Evolutionary conservation across 129 eudicot species (phyloP).

Genomic region (Cynara cardunculus): DNA sequence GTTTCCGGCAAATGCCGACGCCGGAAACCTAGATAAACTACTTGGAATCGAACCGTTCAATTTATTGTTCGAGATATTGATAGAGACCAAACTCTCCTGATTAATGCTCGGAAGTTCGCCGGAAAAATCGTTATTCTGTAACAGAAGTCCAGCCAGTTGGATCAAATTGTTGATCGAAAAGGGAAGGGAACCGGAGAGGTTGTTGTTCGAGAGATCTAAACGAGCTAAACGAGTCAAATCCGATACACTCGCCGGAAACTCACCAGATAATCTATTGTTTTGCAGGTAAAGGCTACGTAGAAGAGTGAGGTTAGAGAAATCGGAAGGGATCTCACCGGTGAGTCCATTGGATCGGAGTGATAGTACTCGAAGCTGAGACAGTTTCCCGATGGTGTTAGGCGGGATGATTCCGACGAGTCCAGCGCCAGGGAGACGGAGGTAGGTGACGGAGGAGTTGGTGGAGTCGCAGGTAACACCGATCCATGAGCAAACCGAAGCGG

Average conservation of each 20-base stretch:
- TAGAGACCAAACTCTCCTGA: constrained; percentile 21
- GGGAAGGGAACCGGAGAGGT: constrained; percentile 63
- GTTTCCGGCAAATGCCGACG: constrained; percentile 64
- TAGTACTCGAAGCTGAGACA: constrained; percentile 55
- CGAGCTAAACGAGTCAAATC: constrained; percentile 42
- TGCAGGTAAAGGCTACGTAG: constrained; percentile 52
- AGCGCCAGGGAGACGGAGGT: constrained; percentile 67
- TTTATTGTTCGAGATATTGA: constrained; percentile 54
- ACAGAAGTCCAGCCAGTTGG: constrained; percentile 44
- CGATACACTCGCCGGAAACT: constrained; percentile 47
- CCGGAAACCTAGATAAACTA: constrained; percentile 45
- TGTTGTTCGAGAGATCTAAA: constrained; percentile 52
- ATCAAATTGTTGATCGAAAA: constrained; percentile 56
- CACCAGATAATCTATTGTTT: constrained; percentile 48
- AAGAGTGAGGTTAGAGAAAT: constrained; percentile 43
- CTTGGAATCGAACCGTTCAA: constrained; percentile 72
- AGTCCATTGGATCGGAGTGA: constrained; percentile 53
- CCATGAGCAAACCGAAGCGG: constrained; percentile 71
- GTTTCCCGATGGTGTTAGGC: constrained; percentile 39
- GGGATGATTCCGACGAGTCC: constrained; percentile 72
- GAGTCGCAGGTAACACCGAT: constrained; percentile 69
- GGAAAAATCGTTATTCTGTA: constrained; percentile 49
- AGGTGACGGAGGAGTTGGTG: constrained; percentile 39
- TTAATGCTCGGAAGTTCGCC: constrained; percentile 62
- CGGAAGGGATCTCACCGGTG: constrained; percentile 51